These are phyloP conservation scores for Pharnaceum exiguum DNA, from an alignment of 148 eudicot species.

Conservation along the genomic window DNA sequence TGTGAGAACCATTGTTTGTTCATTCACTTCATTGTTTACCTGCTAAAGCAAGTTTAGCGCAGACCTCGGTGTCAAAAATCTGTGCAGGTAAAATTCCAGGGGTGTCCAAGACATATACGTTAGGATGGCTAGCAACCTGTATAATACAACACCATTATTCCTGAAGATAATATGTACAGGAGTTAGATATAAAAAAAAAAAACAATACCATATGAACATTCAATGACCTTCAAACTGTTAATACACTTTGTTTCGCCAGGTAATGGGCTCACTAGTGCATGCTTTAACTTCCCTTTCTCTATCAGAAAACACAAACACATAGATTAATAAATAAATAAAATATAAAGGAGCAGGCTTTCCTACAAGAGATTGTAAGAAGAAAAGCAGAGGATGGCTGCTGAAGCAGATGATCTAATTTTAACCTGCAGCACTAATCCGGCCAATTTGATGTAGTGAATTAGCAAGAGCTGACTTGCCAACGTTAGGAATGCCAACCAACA, in stretches of 20 bases:
- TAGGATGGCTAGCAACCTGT: slow-evolving; percentile 96
- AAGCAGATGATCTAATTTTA: not conserved
- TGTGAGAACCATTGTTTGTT: not conserved
- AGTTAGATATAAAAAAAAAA: not conserved
- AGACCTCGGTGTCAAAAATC: slow-evolving; percentile 40
- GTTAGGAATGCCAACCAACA: slow-evolving; percentile 76
- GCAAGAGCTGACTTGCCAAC: slow-evolving; percentile 87
- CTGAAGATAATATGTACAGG: not conserved
- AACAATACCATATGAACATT: not conserved
- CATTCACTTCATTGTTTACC: slow-evolving; percentile 34
- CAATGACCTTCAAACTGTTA: slow-evolving; percentile 71
- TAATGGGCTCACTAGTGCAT: slow-evolving; percentile 60
- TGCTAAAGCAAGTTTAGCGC: slow-evolving; percentile 76
- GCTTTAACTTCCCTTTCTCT: slow-evolving; percentile 85
- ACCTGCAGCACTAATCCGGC: slow-evolving; percentile 78
- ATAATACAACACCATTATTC: slow-evolving; percentile 2
- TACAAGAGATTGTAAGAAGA: not conserved
- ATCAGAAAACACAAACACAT: not conserved
- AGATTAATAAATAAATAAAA: not conserved
- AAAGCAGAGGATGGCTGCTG: not conserved
- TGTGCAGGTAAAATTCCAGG: slow-evolving; percentile 77
- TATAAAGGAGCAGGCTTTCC: not conserved
- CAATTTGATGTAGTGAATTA: slow-evolving; percentile 77
- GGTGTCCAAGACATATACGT: slow-evolving; percentile 74
- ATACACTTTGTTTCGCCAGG: slow-evolving; percentile 84